Evolutionary conservation across 1,139 yeast species (phyloP), one percentile per base, ranked within the genome.

Genomic region (Yamadazyma atmosphaerica): DNA sequence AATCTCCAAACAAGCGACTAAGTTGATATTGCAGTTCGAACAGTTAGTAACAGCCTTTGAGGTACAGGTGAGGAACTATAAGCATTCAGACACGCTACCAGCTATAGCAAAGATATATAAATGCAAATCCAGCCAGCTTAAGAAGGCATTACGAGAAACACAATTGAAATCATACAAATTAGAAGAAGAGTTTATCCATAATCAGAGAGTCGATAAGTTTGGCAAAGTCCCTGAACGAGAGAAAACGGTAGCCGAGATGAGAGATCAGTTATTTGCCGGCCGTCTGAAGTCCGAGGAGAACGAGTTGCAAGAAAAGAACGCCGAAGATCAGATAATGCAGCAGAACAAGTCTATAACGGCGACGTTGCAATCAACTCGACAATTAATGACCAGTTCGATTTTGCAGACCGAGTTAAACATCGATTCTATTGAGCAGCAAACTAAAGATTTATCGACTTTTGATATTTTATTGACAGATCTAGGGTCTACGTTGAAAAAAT

Each of bases 361-460:
- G 8, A 63, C 80, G 2, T 63, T 81, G 36, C 74, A 74, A 45
- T 62, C 78, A 3, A 76, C 83, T 9, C 74, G 77, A 44, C 77
- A 73, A 40, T 56, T 81, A 53, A 75, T 82, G 56, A 51, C 78
- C 31, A 65, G 80, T 10, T 67, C 83, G 3, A 68, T 81, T 8
- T 52, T 81, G 41, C 83, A 83, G 45, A 77, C 85, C 5, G 84
- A 80, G 44, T 60, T 82, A 39, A 82, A 83, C 47, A 63, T 82
- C 25, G 81, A 79, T 34, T 75, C 80, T 21, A 63, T 84, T 12
- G 83, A 81, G 33, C 75, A 72, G 40, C 83, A 85, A 31, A 72
- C 85, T 0, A 66, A 70, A 31, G 76, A 77, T 33, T 63, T 84
- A 42, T 59, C 72, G 2, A 71, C 74, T 32, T 79, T 83, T 46